These are phyloP conservation scores for Grosmannia clavigera DNA, from an alignment of 2,329 filamentous ascomycete species.

Conservation along the genomic window DNA sequence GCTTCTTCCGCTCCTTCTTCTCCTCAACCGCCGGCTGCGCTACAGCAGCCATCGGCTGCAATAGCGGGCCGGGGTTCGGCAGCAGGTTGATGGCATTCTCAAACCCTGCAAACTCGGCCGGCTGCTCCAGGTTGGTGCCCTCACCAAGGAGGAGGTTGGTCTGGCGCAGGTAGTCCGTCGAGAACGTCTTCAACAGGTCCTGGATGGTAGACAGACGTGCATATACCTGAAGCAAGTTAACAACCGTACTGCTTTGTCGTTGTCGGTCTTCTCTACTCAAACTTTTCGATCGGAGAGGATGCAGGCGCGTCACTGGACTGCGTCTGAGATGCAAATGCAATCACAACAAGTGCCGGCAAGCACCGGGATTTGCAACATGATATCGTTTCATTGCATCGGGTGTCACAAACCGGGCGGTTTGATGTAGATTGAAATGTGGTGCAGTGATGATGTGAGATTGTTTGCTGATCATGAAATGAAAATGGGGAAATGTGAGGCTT, in stretches of 20 bases:
- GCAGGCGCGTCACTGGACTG: too few species aligned
- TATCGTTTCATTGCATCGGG: too few species aligned
- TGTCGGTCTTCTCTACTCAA: too few species aligned
- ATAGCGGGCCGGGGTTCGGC: constrained; percentile 21
- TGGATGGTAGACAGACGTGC: constrained; percentile 69
- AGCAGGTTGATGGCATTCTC: constrained; percentile 36
- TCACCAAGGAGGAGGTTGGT: constrained; percentile 70
- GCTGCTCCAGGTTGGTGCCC: constrained; percentile 37
- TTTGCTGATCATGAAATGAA: too few species aligned
- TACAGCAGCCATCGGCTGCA: constrained; percentile 21
- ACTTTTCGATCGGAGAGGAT: too few species aligned
- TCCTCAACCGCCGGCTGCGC: constrained; percentile 39
- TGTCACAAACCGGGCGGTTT: background rate
- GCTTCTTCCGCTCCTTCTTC: constrained; percentile 86
- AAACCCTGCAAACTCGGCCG: constrained; percentile 35
- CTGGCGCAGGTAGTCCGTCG: constrained; percentile 77
- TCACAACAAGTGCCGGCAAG: too few species aligned
- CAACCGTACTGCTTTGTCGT: too few species aligned
- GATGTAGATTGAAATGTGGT: background rate
- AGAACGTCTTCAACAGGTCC: constrained; percentile 65
- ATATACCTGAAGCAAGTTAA: constrained; percentile 44
- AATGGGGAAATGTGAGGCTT: too few species aligned
- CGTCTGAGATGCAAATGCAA: too few species aligned
- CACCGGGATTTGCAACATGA: too few species aligned
- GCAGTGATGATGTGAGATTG: background rate